Evolutionary conservation across 2,329 filamentous ascomycete genomes (phyloP).

Genomic region (Scopulariopsis brevicaulis): DNA sequence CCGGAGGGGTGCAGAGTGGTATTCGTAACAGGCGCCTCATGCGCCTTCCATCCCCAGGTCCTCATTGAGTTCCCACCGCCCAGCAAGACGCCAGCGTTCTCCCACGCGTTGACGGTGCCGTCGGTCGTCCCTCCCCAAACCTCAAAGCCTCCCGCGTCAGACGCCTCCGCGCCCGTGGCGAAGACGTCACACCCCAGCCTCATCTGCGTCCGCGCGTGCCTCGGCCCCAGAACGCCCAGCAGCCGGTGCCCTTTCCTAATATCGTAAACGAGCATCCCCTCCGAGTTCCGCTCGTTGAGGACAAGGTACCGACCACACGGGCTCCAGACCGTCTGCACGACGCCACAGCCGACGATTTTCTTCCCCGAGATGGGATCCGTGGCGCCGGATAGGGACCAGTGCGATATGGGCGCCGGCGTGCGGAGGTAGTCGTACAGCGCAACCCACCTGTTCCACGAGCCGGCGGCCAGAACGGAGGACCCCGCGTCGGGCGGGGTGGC

Average conservation of each 20-base stretch:
- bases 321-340: conserved; percentile 50
- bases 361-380: conserved; percentile 24
- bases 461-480: conserved; percentile 40
- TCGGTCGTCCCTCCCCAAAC: conserved; percentile 48
- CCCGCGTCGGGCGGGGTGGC: conserved; percentile 24
- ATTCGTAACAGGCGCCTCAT: conserved; percentile 35
- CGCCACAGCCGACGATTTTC: conserved; percentile 47
- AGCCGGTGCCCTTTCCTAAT: conserved; percentile 46
- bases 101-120: conserved; percentile 47
- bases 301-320: conserved; percentile 51
- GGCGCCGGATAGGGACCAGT: conserved; percentile 48
- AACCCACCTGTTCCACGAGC: conserved; percentile 52
- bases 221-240: conserved; percentile 32
- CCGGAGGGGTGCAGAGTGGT: conserved; percentile 40
- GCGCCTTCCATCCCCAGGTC: conserved; percentile 38
- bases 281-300: conserved; percentile 47
- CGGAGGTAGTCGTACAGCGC: conserved; percentile 51
- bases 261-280: conserved; percentile 49
- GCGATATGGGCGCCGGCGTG: conserved; percentile 39
- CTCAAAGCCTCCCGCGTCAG: conserved; percentile 34
- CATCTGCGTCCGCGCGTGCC: conserved; percentile 20
- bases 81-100: conserved; percentile 33
- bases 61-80: conserved; percentile 29
- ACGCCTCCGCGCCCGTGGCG: conserved; percentile 17
- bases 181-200: conserved; percentile 45